phyloP scores from a whole-genome alignment of 352 stramenopile species.

The Pythium insidiosum region DNA sequence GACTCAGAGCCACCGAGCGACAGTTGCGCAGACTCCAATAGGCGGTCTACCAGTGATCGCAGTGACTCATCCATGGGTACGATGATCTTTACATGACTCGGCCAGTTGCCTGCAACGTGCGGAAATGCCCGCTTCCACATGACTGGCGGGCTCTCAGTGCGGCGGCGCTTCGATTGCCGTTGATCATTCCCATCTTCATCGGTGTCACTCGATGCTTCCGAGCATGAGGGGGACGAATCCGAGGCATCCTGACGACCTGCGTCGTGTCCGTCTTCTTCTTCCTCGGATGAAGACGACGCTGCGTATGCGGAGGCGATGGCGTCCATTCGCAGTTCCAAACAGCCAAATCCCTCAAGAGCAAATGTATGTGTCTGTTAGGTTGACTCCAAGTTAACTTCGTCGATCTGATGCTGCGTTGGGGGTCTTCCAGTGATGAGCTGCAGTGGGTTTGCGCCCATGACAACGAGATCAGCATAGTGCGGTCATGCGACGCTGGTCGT shows the following conservation, averaged over 20 bases:
- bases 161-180: conserved; percentile 28
- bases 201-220: not conserved
- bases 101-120: conserved; percentile 78
- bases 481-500: no score
- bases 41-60: conserved; percentile 10
- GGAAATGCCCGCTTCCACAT: conserved; percentile 58
- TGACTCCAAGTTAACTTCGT: conserved; percentile 57
- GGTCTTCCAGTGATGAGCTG: conserved; percentile 63
- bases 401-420: conserved; percentile 58
- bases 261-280: conserved; percentile 4
- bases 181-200: not conserved
- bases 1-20: conserved; percentile 8
- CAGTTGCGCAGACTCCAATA: conserved; percentile 26
- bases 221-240: not conserved
- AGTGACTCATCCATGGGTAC: conserved; percentile 23
- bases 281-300: not conserved
- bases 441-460: not conserved
- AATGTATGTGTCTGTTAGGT: not conserved
- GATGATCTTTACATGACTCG: conserved; percentile 57
- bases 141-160: conserved; percentile 4
- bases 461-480: not conserved
- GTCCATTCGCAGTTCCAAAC: conserved; percentile 4
- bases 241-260: not conserved
- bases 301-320: not conserved
- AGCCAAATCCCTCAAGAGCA: not conserved